A percentile compares a stretch with the other conserved stretches of the same genome.
Evolutionary conservation across 306 rosid genomes (phyloP).

Genomic region (Dryas drummondii): DNA sequence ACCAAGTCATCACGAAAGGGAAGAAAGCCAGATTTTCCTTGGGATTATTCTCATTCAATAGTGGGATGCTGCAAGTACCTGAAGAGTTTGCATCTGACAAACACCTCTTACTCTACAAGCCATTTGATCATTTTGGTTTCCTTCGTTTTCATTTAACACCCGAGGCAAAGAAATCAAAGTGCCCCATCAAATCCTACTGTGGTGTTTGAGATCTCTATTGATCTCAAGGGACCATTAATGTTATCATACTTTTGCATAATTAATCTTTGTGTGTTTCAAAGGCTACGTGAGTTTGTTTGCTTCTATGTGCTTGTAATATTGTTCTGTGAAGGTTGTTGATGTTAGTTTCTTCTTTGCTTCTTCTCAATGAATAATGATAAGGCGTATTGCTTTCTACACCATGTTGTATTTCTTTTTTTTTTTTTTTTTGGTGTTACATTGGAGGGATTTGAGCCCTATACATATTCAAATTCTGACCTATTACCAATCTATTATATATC

Average conservation of each 20-base stretch:
- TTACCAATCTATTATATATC: too few species aligned
- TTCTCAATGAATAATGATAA: neutral
- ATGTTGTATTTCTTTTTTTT: too few species aligned
- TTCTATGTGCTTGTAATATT: neutral
- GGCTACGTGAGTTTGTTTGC: neutral
- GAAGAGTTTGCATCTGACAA: slow-evolving; percentile 36
- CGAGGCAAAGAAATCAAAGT: slow-evolving; percentile 5
- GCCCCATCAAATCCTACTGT: slow-evolving; percentile 31
- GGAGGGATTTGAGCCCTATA: too few species aligned
- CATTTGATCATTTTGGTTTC: slow-evolving; percentile 32
- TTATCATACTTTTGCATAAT: neutral
- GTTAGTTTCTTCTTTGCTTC: neutral
- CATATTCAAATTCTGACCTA: too few species aligned
- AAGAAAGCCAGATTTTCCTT: slow-evolving; percentile 19
- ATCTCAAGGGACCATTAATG: neutral
- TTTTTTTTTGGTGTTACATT: too few species aligned
- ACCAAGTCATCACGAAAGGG: slow-evolving; percentile 26
- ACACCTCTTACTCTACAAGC: slow-evolving; percentile 30
- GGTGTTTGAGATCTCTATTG: slow-evolving; percentile 21
- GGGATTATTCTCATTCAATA: slow-evolving; percentile 24
- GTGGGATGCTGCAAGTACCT: slow-evolving; percentile 30
- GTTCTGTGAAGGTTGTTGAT: neutral
- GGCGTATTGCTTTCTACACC: too few species aligned
- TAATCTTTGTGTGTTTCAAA: neutral
- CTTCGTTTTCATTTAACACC: slow-evolving; percentile 19